phyloP scores from a whole-genome alignment of 2,329 filamentous ascomycete species.

The Shiraia sp. region DNA sequence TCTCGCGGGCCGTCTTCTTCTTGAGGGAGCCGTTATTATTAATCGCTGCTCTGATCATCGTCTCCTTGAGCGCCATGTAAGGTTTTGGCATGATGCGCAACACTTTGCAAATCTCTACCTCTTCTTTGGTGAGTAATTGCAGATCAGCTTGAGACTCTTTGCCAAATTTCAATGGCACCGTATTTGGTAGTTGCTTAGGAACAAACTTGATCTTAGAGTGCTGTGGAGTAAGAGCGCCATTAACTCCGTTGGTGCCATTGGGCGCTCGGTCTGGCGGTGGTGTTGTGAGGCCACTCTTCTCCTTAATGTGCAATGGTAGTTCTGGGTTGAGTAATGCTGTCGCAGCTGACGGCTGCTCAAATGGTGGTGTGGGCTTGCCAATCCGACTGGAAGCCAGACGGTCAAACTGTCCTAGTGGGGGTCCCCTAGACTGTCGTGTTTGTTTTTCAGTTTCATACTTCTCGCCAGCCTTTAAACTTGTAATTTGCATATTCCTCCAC shows the following conservation, averaged over 20 bases:
- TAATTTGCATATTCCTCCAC: constrained; percentile 84
- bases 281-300: constrained; percentile 46
- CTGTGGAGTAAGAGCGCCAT: constrained; percentile 45
- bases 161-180: constrained; percentile 68
- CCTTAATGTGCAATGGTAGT: constrained; percentile 64
- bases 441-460: constrained; percentile 92
- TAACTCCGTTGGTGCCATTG: constrained; percentile 56
- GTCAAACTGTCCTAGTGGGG: constrained; percentile 80
- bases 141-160: constrained; percentile 79
- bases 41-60: constrained; percentile 85
- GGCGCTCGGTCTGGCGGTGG: constrained; percentile 47
- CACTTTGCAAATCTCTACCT: constrained; percentile 82
- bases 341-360: constrained; percentile 74
- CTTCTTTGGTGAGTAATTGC: constrained; percentile 82
- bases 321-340: constrained; percentile 79
- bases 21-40: constrained; percentile 86
- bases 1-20: constrained; percentile 89
- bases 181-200: constrained; percentile 62
- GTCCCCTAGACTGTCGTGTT: constrained; percentile 65
- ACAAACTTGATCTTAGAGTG: constrained; percentile 54
- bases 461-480: constrained; percentile 81
- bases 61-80: constrained; percentile 92
- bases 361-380: constrained; percentile 65
- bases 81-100: constrained; percentile 90
- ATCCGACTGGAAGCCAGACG: constrained; percentile 73